These are phyloP conservation scores for Scedosporium apiospermum DNA, from an alignment of 2,329 filamentous ascomycete species.

Conservation along the genomic window DNA sequence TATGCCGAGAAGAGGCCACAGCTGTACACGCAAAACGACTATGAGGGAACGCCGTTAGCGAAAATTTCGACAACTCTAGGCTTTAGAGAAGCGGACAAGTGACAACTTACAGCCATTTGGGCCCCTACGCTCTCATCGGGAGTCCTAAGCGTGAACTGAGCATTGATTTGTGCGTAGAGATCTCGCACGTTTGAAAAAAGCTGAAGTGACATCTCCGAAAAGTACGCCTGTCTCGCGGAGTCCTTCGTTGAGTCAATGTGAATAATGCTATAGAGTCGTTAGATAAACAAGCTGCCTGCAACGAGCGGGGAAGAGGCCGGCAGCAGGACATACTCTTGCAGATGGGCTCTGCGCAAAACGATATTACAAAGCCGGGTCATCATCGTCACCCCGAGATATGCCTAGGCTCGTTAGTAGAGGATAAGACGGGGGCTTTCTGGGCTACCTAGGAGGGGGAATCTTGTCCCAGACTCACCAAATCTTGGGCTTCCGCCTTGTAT, in stretches of 20 bases:
- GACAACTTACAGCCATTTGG: slow-evolving; percentile 36
- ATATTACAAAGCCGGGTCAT: slow-evolving; percentile 47
- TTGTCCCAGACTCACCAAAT: slow-evolving; percentile 29
- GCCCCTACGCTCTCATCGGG: slow-evolving; percentile 40
- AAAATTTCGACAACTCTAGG: too few relatives aligned
- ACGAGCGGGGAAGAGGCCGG: background rate
- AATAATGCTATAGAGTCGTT: background rate
- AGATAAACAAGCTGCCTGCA: background rate
- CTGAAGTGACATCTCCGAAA: slow-evolving; percentile 30
- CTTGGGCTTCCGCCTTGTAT: slow-evolving; percentile 37
- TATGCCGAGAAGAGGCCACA: slow-evolving; percentile 44
- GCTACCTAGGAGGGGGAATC: background rate
- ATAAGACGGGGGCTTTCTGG: background rate
- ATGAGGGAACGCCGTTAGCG: background rate
- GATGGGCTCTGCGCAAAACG: slow-evolving; percentile 43
- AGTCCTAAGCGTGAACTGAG: slow-evolving; percentile 36
- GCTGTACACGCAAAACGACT: slow-evolving; percentile 45
- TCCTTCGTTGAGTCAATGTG: background rate
- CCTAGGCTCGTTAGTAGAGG: slow-evolving; percentile 21
- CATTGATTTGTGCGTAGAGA: slow-evolving; percentile 40
- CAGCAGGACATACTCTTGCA: slow-evolving; percentile 34
- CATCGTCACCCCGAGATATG: slow-evolving; percentile 46
- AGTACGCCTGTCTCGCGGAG: background rate
- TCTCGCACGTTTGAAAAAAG: slow-evolving; percentile 38
- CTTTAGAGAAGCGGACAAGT: background rate